Evolutionary conservation across 768 basidiomycete species (phyloP), one percentile per base, ranked within the genome.

Genomic region (Fibroporia radiculosa): DNA sequence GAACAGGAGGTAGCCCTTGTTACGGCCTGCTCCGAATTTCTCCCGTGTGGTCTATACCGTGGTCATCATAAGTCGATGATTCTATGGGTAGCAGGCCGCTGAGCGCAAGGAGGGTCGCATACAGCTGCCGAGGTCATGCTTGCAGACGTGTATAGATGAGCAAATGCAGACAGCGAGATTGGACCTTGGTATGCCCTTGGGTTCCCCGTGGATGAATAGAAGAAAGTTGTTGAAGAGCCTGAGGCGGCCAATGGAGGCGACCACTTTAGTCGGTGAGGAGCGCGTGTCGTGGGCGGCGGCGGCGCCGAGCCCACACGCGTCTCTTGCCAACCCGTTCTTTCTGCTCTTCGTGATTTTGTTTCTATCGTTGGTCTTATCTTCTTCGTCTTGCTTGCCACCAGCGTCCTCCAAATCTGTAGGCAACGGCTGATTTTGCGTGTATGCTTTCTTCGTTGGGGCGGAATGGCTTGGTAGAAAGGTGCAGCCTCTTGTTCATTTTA

Each of bases 1-100:
- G 0, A 70, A 72, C 11, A 80, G 66, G 35, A 80, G 60, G 52
- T 75, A 80, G 65, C 12, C 58, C 39, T 14, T 54, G 51, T 18
- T 72, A 56, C 42, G 58, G 62, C 5, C 45, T 19, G n/a, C 5
- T 22, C 6, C 18, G 16, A 3, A 22, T 29, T 18, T 16, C 22
- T 10, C 25, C 11, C 3, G 41, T n/a, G 13, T 11, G 28, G 4
- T 19, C 41, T 42, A n/a, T 27, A n/a, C n/a, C 28, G 24, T 11
- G n/a, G 16, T 31, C 12, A 31, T 31, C 27, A 6, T 27, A 29
- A 8, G 20, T 19, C 6, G 28, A 27, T 16, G 16, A 5, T 32
- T 8, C 20, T 11, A 8, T n/a, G 8, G 25, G 4, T 6, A 7
- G 13, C 28, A 42, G 29, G 16, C 41, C 41, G 18, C 32, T 31